Evolutionary conservation across 495 filamentous ascomycete genomes (phyloP).

Genomic region (Corynascus novoguineensis): DNA sequence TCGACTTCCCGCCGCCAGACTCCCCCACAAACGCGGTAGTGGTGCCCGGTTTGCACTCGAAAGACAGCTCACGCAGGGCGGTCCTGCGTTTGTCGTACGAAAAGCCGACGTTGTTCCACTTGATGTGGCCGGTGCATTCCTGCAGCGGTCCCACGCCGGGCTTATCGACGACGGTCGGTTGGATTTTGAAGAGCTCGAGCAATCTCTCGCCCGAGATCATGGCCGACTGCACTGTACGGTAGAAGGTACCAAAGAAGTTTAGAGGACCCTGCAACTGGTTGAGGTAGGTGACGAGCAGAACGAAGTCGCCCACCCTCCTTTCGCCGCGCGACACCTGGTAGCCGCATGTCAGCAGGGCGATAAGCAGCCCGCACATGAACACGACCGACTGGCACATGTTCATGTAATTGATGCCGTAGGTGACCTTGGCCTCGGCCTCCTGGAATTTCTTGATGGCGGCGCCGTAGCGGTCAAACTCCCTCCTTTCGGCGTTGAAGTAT

Average conservation of each 20-base stretch:
- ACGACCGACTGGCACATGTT: conserved; percentile 91
- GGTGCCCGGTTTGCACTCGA: conserved; percentile 79
- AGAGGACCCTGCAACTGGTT: conserved; percentile 85
- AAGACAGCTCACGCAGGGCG: conserved; percentile 74
- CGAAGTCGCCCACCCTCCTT: conserved; percentile 71
- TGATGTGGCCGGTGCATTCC: conserved; percentile 71
- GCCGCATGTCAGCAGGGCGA: conserved; percentile 62
- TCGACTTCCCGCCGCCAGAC: conserved; percentile 94
- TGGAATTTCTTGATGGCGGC: conserved; percentile 77
- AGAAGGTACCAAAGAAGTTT: conserved; percentile 98
- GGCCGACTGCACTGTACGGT: conserved; percentile 88
- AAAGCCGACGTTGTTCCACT: conserved; percentile 83
- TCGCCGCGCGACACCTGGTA: conserved; percentile 76
- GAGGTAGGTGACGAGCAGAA: conserved; percentile 80
- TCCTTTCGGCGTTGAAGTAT: conserved; percentile 95
- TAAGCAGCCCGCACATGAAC: conserved; percentile 83
- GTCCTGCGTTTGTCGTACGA: conserved; percentile 84
- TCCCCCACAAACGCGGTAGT: conserved; percentile 95
- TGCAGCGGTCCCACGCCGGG: conserved; percentile 45
- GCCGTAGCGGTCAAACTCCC: conserved; percentile 84
- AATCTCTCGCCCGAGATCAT: conserved; percentile 96
- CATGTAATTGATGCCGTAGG: conserved; percentile 83
- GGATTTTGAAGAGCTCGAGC: conserved; percentile 83
- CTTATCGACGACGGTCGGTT: conserved; percentile 80
- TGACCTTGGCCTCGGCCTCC: conserved; percentile 77